Evolutionary conservation across 2,329 filamentous ascomycete species (phyloP).

Genomic region (Botrytis sinoallii): DNA sequence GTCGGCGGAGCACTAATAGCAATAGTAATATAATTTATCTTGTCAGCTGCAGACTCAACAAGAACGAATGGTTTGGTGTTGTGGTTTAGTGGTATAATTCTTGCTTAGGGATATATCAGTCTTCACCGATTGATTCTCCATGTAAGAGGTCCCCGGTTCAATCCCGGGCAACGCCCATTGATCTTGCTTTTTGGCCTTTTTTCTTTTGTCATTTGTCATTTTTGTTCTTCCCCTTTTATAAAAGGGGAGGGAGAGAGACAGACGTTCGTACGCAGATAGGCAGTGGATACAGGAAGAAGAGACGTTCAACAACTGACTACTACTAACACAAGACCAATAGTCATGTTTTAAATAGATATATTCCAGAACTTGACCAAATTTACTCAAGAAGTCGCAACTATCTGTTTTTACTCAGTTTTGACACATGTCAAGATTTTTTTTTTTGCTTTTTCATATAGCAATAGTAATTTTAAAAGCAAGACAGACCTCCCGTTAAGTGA

Average conservation of each 20-base stretch:
- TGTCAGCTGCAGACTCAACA: no score
- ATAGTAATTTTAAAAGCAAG: background rate
- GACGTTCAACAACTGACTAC: background rate
- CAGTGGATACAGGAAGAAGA: background rate
- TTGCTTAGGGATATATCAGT: constrained; percentile 10
- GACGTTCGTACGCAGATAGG: no score
- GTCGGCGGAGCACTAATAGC: no score
- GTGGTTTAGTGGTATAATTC: constrained; percentile 22
- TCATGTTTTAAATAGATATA: background rate
- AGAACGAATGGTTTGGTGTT: background rate
- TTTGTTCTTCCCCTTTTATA: background rate
- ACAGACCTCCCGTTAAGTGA: background rate
- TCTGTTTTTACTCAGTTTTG: background rate
- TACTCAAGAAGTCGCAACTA: background rate
- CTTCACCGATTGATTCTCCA: background rate
- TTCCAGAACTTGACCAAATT: background rate
- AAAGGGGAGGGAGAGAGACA: background rate
- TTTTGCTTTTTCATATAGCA: background rate
- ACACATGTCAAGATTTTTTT: background rate
- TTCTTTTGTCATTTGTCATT: background rate
- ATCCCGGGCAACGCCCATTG: constrained; percentile 14
- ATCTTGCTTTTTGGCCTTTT: fast-evolving
- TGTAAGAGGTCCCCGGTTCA: constrained; percentile 21
- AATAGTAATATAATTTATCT: no score
- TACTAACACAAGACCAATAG: background rate